phyloP scores from a whole-genome alignment of 1,284 basidiomycete genomes.

The Cryptococcus deneoformans region DNA sequence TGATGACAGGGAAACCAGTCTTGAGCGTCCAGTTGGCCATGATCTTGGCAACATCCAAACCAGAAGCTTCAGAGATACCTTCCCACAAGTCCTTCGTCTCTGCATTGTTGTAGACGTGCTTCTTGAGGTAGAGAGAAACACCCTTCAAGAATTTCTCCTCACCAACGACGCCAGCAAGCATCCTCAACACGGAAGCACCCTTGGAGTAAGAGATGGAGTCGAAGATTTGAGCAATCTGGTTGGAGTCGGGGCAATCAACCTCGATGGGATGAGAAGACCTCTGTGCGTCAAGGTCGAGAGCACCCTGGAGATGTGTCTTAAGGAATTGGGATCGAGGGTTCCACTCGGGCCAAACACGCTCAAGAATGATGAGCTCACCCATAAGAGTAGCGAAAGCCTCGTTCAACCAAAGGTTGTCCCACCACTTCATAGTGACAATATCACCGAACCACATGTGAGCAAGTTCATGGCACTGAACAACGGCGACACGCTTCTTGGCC shows the following conservation, averaged over 20 bases:
- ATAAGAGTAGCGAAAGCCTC: slow-evolving; percentile 79
- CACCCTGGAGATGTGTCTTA: slow-evolving; percentile 55
- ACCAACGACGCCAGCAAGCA: slow-evolving; percentile 86
- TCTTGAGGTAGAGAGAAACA: slow-evolving; percentile 85
- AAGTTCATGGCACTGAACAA: slow-evolving; percentile 59
- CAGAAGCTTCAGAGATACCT: slow-evolving; percentile 76
- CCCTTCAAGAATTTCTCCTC: slow-evolving; percentile 84
- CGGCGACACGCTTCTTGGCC: slow-evolving; percentile 76
- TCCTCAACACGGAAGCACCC: slow-evolving; percentile 82
- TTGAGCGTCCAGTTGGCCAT: slow-evolving; percentile 94
- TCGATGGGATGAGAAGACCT: slow-evolving; percentile 94
- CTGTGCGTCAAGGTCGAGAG: slow-evolving; percentile 81
- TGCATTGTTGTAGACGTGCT: slow-evolving; percentile 77
- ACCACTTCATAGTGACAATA: slow-evolving; percentile 92
- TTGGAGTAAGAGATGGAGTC: slow-evolving; percentile 83
- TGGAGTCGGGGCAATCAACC: slow-evolving; percentile 83
- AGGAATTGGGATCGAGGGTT: slow-evolving; percentile 56
- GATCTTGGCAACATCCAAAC: slow-evolving; percentile 70
- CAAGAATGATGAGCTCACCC: slow-evolving; percentile 87
- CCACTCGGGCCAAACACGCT: slow-evolving; percentile 60
- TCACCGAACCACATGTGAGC: slow-evolving; percentile 71
- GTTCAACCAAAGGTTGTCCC: slow-evolving; percentile 75
- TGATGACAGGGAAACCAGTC: slow-evolving; percentile 84
- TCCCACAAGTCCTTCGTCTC: slow-evolving; percentile 87
- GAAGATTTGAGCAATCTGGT: slow-evolving; percentile 86